phyloP scores from a whole-genome alignment of 306 rosid species.

The Neltuma alba region DNA sequence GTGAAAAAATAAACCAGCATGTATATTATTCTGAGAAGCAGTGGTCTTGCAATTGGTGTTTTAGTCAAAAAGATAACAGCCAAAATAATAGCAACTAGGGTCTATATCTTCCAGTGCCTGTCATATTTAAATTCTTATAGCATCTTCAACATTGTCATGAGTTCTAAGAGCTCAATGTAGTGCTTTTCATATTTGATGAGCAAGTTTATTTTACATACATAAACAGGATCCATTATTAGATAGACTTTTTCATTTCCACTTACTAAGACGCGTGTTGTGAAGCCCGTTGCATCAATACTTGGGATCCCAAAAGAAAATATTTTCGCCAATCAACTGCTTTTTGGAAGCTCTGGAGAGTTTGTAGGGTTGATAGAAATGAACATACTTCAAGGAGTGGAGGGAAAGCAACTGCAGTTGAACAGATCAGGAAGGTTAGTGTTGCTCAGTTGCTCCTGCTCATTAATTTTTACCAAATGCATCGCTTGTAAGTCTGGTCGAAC shows the following conservation, averaged over 20 bases:
- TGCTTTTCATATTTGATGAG: constrained; percentile 21
- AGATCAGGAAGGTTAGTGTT: constrained; percentile 72
- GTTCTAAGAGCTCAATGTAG: constrained; percentile 18
- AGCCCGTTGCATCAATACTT: constrained; percentile 90
- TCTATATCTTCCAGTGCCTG: constrained; percentile 18
- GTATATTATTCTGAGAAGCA: not conserved
- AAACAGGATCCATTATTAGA: constrained; percentile 19
- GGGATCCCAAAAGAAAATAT: constrained; percentile 72
- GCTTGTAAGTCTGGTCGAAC: constrained; percentile 35
- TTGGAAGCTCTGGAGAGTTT: constrained; percentile 85
- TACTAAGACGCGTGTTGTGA: constrained; percentile 44
- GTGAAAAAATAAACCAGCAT: not conserved
- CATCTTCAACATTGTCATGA: constrained; percentile 16
- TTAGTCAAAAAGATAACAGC: not conserved
- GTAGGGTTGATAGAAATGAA: constrained; percentile 77
- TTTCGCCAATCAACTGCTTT: constrained; percentile 87
- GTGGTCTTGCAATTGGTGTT: not conserved
- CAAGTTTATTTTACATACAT: not conserved
- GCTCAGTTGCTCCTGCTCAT: constrained; percentile 14
- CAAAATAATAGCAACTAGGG: not conserved
- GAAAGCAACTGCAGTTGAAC: constrained; percentile 85
- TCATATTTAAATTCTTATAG: constrained; percentile 28
- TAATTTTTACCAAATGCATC: constrained; percentile 3
- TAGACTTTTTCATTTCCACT: constrained; percentile 23
- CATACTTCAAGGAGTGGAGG: constrained; percentile 96